Base-by-base conservation (phyloP, 1,284 basidiomycete species). In the Ceratorhiza oryzae-sativae region DNA sequence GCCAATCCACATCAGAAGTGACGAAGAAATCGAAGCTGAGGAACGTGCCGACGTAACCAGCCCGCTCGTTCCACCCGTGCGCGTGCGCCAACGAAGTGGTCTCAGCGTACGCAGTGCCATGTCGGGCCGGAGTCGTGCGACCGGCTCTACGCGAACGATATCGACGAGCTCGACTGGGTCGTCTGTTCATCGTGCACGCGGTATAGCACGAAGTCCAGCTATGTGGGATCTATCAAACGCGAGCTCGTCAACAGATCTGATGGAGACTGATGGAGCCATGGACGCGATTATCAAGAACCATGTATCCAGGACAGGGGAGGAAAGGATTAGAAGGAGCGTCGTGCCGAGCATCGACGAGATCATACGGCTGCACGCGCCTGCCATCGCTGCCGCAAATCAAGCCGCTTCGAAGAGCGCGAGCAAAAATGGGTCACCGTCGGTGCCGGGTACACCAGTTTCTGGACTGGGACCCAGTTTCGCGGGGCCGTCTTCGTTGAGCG, bases 331-430 rank as follows among this genome's bases (percentile, higher is more conserved):
- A 56, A 83, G 80, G 76, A 77, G 79, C 36, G 77, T 88, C 63
- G 86, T 88, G 10, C 91, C 92, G 58, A 91, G 90, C 20, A 94
- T 93, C 77, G 90, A 89, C 53, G 92, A 94, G 71, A 93, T 93
- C 74, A 93, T 93, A 73, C 87, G 89, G 53, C 85, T 84, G 32
- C 88, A 93, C 79, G 87, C 88, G 3, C 88, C 88, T 34, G 82
- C 83, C 32, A 82, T 86, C 73, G 82, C 82, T 61, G 86, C 68
- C 18, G 68, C 56, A 18, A 71, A 45, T 45, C 41, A 86, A 76
- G 83, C 63, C 82, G 83, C 65, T 78, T 83, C 18, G 82, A 71
- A 73, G 27, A 55, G 68, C 30, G 32, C 39, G 39, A 62, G 34
- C 8, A 23, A 18, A n/a, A 36, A 20, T 10, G 45, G 60, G 45